Percentiles rank a stretch among this genome's conserved stretches.
Evolutionary conservation across 352 stramenopile genomes (phyloP).

Genomic region (Phytophthora melonis): DNA sequence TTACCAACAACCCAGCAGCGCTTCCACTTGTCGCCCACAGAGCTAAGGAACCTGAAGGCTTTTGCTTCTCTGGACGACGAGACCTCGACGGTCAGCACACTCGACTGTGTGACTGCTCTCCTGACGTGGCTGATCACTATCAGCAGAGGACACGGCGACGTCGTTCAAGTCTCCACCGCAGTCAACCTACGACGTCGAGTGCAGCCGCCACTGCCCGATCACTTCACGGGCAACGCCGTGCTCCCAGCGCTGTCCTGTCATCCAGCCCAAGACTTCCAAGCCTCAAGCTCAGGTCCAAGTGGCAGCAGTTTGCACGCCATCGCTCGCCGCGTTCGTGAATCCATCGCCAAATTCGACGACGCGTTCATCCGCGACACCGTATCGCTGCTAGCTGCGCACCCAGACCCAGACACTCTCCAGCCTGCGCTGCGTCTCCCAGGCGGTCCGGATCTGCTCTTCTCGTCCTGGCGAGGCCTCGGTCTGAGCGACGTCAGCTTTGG

Average conservation of each 20-base stretch:
- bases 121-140: conserved; percentile 17
- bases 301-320: background rate
- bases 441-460: conserved; percentile 24
- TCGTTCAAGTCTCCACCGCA: conserved; percentile 17
- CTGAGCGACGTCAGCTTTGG: conserved; percentile 21
- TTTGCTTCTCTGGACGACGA: conserved; percentile 2
- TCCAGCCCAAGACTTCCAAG: conserved; percentile 2
- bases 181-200: conserved; percentile 17
- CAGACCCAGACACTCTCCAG: background rate
- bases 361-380: conserved; percentile 20
- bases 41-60: conserved; percentile 8
- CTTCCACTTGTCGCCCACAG: conserved; percentile 7
- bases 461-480: conserved; percentile 17
- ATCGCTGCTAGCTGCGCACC: conserved; percentile 11
- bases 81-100: conserved; percentile 9
- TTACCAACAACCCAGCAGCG: conserved; percentile 1
- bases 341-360: conserved; percentile 17
- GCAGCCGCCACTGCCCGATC: conserved; percentile 1
- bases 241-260: conserved; percentile 17
- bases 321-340: conserved; percentile 6
- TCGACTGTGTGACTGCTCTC: conserved; percentile 20
- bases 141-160: conserved; percentile 8
- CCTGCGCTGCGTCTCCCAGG: conserved; percentile 6
- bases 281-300: background rate
- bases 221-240: conserved; percentile 16